Percentiles rank a stretch among this genome's conserved stretches.
Evolutionary conservation across 2,329 filamentous ascomycete species (phyloP).

Genomic region (Leptographium flavum): DNA sequence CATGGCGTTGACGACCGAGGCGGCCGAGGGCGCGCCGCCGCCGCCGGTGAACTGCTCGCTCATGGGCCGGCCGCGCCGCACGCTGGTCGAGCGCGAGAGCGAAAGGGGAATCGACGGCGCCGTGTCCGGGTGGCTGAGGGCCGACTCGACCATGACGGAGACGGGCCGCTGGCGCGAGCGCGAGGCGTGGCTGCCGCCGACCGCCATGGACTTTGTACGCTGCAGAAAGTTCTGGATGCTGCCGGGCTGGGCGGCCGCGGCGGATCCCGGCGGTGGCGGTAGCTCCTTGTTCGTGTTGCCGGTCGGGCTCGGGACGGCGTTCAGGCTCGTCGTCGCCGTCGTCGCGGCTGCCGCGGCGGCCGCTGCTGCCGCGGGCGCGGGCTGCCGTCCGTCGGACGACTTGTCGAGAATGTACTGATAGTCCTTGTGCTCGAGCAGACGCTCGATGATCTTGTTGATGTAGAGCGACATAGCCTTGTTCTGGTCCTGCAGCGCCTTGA

Average conservation of each 20-base stretch:
- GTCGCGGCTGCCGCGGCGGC: slow-evolving; percentile 56
- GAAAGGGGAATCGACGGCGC: slow-evolving; percentile 63
- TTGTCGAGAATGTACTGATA: slow-evolving; percentile 89
- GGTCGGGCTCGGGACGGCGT: slow-evolving; percentile 33
- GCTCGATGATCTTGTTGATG: slow-evolving; percentile 98
- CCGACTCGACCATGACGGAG: slow-evolving; percentile 32
- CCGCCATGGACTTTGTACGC: slow-evolving; percentile 46
- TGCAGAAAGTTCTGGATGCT: slow-evolving; percentile 38
- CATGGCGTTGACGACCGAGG: slow-evolving; percentile 76
- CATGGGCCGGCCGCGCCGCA: slow-evolving; percentile 39
- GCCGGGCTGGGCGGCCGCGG: slow-evolving; percentile 30
- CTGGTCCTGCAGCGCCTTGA: slow-evolving; percentile 72
- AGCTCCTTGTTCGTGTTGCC: slow-evolving; percentile 67
- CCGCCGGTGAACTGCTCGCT: slow-evolving; percentile 45
- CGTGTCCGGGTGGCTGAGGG: slow-evolving; percentile 52
- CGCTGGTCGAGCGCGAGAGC: slow-evolving; percentile 38
- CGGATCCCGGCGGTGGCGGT: slow-evolving; percentile 48
- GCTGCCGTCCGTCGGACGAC: slow-evolving; percentile 45
- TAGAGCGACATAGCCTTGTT: slow-evolving; percentile 96
- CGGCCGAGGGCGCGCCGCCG: slow-evolving; percentile 24
- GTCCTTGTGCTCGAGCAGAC: slow-evolving; percentile 82
- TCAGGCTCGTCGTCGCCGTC: slow-evolving; percentile 46
- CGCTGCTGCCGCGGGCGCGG: slow-evolving; percentile 26
- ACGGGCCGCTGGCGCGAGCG: slow-evolving; percentile 36
- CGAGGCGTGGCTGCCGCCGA: slow-evolving; percentile 17